Evolutionary conservation across 345 rosid genomes (phyloP), one percentile per base, ranked within the genome.

Genomic region (Clarkia xantiana): DNA sequence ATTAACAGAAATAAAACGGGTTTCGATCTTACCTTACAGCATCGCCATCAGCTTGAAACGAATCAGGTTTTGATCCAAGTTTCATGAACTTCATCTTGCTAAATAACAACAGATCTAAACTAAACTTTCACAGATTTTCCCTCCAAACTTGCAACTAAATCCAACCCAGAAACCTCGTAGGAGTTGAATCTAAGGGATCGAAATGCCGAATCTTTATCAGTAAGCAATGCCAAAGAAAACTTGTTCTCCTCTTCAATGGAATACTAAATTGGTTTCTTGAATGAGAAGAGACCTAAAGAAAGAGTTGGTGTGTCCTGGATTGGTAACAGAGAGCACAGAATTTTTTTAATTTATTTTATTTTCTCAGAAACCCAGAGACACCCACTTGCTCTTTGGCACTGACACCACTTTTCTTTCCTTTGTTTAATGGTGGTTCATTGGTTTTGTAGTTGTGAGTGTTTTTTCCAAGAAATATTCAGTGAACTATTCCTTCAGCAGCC

Each of bases 81-180:
- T 74, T 74, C 79, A 74, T 74, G 54, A 74, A 74, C 76, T 74
- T 74, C 79, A 74, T 74, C 58, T 55, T 62, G 36, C 9, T 29
- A 51, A n/a, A 38, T 18, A 29, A 45, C 9, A 45, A 55, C 19
- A 20, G 55, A 47, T 42, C 29, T 55, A 55, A 29, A 2, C 5
- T 2, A 22, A 22, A 2, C 45, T 43, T 48, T 48, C 40, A 41
- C 15, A 1, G 45, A 18, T 47, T 60, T 44, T 40, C 47, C 19
- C 4, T 1, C 36, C 36, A 29, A 29, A 10, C 36, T 5, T 29
- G 16, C 38, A 14, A 22, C 25, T 22, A 2, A 22, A 22, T 5
- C 25, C 3, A 22, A 22, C 25, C 25, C 2, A 5, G 25, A 22
- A 22, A 22, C 25, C 25, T 22, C 25, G 25, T 2, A 22, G 25